Evolutionary conservation across 177 flowering plant species (phyloP), one percentile per base, ranked within the genome.

Genomic region (Telopea speciosissima): DNA sequence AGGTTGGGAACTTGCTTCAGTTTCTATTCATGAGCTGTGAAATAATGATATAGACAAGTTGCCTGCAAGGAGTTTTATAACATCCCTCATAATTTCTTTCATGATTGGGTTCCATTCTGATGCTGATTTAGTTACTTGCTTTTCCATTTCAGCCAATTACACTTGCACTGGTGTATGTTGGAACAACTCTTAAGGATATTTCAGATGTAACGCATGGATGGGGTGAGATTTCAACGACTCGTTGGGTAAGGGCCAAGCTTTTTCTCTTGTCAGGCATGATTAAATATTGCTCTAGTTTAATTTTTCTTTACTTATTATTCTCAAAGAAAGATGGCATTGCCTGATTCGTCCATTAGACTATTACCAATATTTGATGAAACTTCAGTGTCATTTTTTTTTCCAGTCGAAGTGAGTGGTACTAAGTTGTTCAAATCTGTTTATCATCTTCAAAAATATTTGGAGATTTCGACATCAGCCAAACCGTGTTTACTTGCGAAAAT

Each of bases 151-250:
- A 94, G 99, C 99, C 99, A 74, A 88, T 89, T 63, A 94, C 99
- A n/a, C 71, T 92, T 76, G 92, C 87, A 33, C 73, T 92, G 58
- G 97, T 94, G 21, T 94, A 94, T 78, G 83, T 84, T 73, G 98
- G 98, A 75, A 94, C 98, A 68, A 94, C 99, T 75, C 81, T 94
- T 25, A 92, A 94, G 81, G 97, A 94, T 84, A 86, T 94, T 78
- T 94, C 99, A 73, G 98, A 92, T 75, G 92, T 94, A 60, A 92
- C 97, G 13, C 97, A 94, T 78, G 93, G 92, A 49, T 92, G 97
- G 97, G 66, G 68, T 74, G 90, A 87, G 61, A 73, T 92, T 63
- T 88, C 98, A 63, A 80, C 81, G 31, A 65, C 91, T 67, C 88
- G 89, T 40, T 89, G 92, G 97, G 97, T 92, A 85, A 84, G 88